Percentiles rank a stretch among this genome's conserved stretches.
Evolutionary conservation across 257 asterid species (phyloP).

Genomic region (Solanum arcanum): DNA sequence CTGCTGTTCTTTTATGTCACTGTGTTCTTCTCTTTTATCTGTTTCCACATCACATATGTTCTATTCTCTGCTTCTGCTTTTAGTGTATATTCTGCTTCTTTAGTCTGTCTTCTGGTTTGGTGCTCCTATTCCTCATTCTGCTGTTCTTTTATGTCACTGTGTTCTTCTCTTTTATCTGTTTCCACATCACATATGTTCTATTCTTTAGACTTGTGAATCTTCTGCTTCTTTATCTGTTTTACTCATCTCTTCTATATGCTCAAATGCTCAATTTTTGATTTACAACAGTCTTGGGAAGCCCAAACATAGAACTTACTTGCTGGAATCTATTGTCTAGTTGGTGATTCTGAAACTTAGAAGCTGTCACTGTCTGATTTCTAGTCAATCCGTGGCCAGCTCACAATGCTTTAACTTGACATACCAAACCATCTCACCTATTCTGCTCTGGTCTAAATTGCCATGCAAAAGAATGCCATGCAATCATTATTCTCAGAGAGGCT

Average conservation of each 20-base stretch:
- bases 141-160: background rate
- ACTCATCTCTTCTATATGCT: background rate
- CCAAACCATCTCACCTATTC: background rate
- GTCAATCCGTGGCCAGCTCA: background rate
- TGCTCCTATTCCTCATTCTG: background rate
- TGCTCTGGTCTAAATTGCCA: background rate
- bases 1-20: background rate
- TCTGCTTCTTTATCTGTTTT: background rate
- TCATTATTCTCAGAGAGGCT: background rate
- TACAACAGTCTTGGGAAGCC: background rate
- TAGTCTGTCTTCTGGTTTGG: background rate
- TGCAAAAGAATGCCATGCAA: background rate
- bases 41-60: background rate
- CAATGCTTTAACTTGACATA: background rate
- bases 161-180: background rate
- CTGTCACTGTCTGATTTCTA: background rate
- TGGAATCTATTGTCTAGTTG: background rate
- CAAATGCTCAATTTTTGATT: background rate
- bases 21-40: background rate
- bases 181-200: background rate
- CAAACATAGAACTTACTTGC: background rate
- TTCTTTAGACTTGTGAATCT: background rate
- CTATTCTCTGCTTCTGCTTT: background rate
- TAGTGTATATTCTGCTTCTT: background rate
- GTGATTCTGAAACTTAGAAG: background rate